These are phyloP conservation scores for Rutidosis leptorrhynchoides DNA, from an alignment of 129 eudicot genomes.

Conservation along the genomic window DNA sequence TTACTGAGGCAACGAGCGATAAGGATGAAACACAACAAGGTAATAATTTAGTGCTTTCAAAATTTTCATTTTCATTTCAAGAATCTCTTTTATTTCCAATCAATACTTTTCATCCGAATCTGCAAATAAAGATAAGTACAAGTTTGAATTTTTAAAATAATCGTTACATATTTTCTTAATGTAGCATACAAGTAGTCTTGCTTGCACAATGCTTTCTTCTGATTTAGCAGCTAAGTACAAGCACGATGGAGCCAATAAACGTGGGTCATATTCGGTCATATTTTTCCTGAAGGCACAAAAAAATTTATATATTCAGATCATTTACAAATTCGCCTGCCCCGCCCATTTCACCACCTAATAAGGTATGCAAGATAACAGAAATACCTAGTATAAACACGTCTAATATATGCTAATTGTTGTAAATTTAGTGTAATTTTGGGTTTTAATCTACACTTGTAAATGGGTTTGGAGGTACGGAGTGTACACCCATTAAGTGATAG, in stretches of 20 bases:
- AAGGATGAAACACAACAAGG: slow-evolving; percentile 91
- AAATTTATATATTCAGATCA: neutral
- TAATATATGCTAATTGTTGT: slow-evolving; percentile 91
- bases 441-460: too few relatives aligned
- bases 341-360: neutral
- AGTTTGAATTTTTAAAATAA: slow-evolving; percentile 15
- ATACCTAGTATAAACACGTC: slow-evolving; percentile 88
- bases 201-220: slow-evolving; percentile 98
- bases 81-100: slow-evolving; percentile 87
- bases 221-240: slow-evolving; percentile 95
- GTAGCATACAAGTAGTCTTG: slow-evolving; percentile 84
- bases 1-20: slow-evolving; percentile 85
- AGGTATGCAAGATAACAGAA: neutral
- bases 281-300: slow-evolving; percentile 50
- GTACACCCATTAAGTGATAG: too few relatives aligned
- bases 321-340: neutral
- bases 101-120: slow-evolving; percentile 83
- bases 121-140: slow-evolving; percentile 29
- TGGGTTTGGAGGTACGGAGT: too few relatives aligned
- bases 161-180: slow-evolving; percentile 68
- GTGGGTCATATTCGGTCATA: slow-evolving; percentile 91
- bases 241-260: slow-evolving; percentile 90
- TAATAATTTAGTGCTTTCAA: slow-evolving; percentile 90
- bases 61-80: slow-evolving; percentile 97
- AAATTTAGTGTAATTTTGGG: too few relatives aligned